Evolutionary conservation across 2,329 filamentous ascomycete genomes (phyloP), one percentile per base, ranked within the genome.

Genomic region (Tolypocladium sp.): DNA sequence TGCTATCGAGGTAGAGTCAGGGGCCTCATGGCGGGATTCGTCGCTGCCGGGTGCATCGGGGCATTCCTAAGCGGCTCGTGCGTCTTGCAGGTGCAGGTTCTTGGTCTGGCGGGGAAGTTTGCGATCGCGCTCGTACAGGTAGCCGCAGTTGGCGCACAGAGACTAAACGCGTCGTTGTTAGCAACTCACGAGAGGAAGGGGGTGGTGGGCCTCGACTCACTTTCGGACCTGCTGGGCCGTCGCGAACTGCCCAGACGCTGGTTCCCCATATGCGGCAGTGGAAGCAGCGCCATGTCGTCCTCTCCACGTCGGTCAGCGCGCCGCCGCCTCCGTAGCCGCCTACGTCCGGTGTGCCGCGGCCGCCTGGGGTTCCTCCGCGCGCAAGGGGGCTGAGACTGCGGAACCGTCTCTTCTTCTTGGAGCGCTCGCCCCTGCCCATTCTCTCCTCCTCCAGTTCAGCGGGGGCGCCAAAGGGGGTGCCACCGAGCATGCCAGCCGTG

Each of bases 361-460:
- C 87, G 59, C 84, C 86, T 2, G 85, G 87, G 7, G 88, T 90
- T 25, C 72, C 73, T 25, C 73, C 71, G 63, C 87, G 82, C n/a
- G 83, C 89, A 25, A 86, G 75, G 0, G 94, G 93, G 69, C 91
- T 95, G 62, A 96, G 74, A 73, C 92, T 96, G 65, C 92, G 84
- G 77, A 97, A 96, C 33, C 92, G 83, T 64, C 90, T 84, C 84
- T 97, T 97, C 81, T 96, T 96, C 82, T 96, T 97, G 67, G 89
- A 94, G 53, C 93, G 80, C 75, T 97, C 93, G 30, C 93, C 93
- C 58, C 93, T 82, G 27, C 93, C 93, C 86, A 97, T 92, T 5
- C 90, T 84, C 69, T 95, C 91, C 69, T 97, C 84, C 64, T 87
- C 83, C 41, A 80, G 74, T 63, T 84, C 40, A 9, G 58, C 46